phyloP scores from a whole-genome alignment of 2,329 filamentous ascomycete species.

The Fusarium equiseti region DNA sequence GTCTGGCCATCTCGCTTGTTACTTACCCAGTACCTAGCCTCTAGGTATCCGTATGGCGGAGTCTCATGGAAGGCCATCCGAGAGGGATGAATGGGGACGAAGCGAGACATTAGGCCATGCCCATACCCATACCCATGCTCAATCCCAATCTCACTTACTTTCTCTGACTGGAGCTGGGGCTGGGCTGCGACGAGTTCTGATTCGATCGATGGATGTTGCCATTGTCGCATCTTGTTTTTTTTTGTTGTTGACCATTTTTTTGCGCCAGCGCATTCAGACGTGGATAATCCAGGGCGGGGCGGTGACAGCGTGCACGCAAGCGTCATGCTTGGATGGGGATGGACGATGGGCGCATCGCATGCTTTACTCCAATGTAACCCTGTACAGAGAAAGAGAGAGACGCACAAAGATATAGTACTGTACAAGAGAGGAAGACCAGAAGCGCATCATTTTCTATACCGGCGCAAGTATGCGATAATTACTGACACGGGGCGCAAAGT shows the following conservation, averaged over 20 bases:
- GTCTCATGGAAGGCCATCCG: conserved; percentile 15
- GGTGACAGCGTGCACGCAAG: conserved; percentile 49
- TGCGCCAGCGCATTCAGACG: conserved; percentile 47
- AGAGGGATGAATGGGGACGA: conserved; percentile 4
- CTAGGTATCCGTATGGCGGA: conserved; percentile 9
- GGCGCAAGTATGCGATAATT: conserved; percentile 11
- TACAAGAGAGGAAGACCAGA: not conserved
- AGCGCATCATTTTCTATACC: conserved; percentile 30
- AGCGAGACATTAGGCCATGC: conserved; percentile 26
- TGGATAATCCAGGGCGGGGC: conserved; percentile 45
- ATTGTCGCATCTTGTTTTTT: conserved; percentile 46
- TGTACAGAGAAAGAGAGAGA: conserved; percentile 7
- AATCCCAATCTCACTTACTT: conserved; percentile 7
- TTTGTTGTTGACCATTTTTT: conserved; percentile 46
- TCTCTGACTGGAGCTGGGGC: conserved; percentile 11
- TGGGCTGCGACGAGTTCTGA: conserved; percentile 46
- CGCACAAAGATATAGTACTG: conserved; percentile 1
- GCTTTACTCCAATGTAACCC: conserved; percentile 41
- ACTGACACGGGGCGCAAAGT: not conserved
- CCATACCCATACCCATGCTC: conserved; percentile 4
- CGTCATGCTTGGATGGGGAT: conserved; percentile 47
- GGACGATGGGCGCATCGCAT: conserved; percentile 47
- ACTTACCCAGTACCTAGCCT: conserved; percentile 20
- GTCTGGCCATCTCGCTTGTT: conserved; percentile 36
- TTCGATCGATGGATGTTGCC: conserved; percentile 40